Evolutionary conservation across 2,329 filamentous ascomycete species (phyloP).

Genomic region (Penicillium sp.): DNA sequence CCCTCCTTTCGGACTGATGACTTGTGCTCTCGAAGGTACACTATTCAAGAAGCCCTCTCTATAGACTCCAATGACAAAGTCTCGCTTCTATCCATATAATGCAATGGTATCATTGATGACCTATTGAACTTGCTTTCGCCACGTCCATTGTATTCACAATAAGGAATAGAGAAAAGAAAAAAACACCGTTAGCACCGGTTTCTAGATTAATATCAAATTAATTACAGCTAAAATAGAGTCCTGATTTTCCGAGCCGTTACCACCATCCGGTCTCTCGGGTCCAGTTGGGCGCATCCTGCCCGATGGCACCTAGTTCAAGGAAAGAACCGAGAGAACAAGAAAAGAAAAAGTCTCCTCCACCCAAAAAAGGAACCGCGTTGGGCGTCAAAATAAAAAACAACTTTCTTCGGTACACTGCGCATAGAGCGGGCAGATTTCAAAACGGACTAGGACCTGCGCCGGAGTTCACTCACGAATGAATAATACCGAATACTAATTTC

Average conservation of each 20-base stretch:
- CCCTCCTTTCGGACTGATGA: not conserved
- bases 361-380: not conserved
- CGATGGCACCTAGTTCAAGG: not conserved
- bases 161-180: not conserved
- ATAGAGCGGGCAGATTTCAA: not conserved
- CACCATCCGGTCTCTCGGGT: constrained; percentile 7
- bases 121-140: not conserved
- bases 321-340: too few species aligned
- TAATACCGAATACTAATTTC: not conserved
- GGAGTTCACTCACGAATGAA: not conserved
- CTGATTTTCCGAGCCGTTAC: constrained; percentile 1
- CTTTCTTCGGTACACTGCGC: not conserved
- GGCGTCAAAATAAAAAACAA: not conserved
- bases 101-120: not conserved
- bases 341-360: too few species aligned
- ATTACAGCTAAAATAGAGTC: not conserved
- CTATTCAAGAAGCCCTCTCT: not conserved
- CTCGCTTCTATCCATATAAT: not conserved
- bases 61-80: not conserved
- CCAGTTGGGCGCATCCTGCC: constrained; percentile 10
- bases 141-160: not conserved
- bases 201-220: too few species aligned
- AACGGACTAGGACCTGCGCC: not conserved
- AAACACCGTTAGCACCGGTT: not conserved
- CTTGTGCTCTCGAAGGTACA: not conserved